These are phyloP conservation scores for Colletotrichum lindemuthianum DNA, from an alignment of 2,329 filamentous ascomycete genomes.

Conservation along the genomic window DNA sequence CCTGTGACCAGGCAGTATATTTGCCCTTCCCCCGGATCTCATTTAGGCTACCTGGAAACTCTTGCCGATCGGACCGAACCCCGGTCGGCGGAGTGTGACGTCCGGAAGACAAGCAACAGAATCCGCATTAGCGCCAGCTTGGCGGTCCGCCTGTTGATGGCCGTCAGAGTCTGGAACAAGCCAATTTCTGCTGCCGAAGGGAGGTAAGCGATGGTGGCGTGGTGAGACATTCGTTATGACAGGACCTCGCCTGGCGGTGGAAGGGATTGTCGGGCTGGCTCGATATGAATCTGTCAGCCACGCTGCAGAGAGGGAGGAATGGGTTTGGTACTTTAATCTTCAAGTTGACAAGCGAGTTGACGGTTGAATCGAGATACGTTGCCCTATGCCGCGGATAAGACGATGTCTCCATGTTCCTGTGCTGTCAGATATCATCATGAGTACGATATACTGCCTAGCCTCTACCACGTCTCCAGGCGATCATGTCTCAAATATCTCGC, in stretches of 20 bases:
- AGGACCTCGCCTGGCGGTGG: background rate
- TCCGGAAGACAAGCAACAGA: background rate
- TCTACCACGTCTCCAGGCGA: no score
- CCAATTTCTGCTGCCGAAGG: background rate
- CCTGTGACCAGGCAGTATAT: background rate
- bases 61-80: background rate
- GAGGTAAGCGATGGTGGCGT: background rate
- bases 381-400: no score
- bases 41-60: background rate
- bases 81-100: constrained; percentile 4
- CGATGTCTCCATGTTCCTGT: no score
- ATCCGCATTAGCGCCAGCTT: constrained; percentile 9
- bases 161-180: constrained; percentile 16
- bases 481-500: no score
- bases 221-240: background rate
- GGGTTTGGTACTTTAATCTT: no score
- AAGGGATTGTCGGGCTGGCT: background rate
- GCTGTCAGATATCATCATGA: no score
- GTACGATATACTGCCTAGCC: no score
- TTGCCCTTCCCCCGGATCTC: constrained; percentile 4
- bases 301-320: no score
- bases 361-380: no score
- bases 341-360: no score
- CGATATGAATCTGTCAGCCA: no score
- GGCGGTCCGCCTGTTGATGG: constrained; percentile 14